These are phyloP conservation scores for Pichia sporocuriosa DNA, from an alignment of 805 yeast species.

Conservation along the genomic window DNA sequence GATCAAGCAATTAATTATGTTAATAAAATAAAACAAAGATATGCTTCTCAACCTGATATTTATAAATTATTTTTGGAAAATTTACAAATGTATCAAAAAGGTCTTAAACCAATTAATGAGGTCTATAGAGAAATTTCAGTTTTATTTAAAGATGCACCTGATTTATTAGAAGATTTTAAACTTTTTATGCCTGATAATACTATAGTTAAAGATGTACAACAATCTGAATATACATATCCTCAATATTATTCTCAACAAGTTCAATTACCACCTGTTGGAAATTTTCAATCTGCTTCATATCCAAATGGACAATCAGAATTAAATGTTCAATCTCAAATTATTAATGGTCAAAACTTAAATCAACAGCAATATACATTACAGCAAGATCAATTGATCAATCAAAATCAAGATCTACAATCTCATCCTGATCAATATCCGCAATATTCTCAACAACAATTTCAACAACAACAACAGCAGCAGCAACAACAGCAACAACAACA, in stretches of 20 bases:
- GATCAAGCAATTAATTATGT: constrained; percentile 96
- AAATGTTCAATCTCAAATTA: constrained; percentile 4
- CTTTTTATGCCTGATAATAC: constrained; percentile 85
- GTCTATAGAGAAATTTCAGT: constrained; percentile 91
- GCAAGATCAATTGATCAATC: background rate
- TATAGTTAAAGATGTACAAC: constrained; percentile 25
- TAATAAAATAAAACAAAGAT: constrained; percentile 90
- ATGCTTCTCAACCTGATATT: constrained; percentile 89
- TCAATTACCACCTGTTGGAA: constrained; percentile 85
- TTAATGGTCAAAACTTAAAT: background rate
- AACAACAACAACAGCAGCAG: constrained; percentile 8
- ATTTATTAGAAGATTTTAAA: constrained; percentile 87
- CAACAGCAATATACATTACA: constrained; percentile 1
- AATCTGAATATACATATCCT: constrained; percentile 17
- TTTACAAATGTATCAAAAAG: constrained; percentile 92
- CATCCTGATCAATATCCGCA: constrained; percentile 4
- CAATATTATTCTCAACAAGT: constrained; percentile 21
- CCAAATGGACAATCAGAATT: constrained; percentile 12
- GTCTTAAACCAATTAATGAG: constrained; percentile 90
- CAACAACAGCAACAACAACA: constrained; percentile 4
- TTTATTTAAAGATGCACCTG: constrained; percentile 89
- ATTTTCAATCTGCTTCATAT: constrained; percentile 54
- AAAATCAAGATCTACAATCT: background rate
- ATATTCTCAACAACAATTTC: background rate
- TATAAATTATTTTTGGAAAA: constrained; percentile 93